These are phyloP conservation scores for Mortierella alpina DNA, from an alignment of 192 early-diverging fungal species.

Conservation along the genomic window DNA sequence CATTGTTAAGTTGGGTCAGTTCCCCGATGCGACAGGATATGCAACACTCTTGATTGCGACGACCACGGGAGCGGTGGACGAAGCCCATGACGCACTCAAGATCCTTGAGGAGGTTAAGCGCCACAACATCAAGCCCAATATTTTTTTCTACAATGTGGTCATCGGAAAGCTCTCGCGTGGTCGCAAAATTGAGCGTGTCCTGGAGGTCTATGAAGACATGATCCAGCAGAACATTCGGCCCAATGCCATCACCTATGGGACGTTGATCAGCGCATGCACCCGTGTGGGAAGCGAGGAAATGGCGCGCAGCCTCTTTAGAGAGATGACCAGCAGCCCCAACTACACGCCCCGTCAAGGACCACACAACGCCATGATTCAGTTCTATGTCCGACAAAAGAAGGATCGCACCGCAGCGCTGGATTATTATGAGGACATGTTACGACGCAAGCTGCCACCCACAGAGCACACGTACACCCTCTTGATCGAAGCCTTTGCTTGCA, in stretches of 20 bases:
- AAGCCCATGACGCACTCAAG: conserved; percentile 60
- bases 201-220: conserved; percentile 69
- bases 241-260: conserved; percentile 67
- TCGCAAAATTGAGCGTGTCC: conserved; percentile 62
- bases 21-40: conserved; percentile 65
- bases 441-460: conserved; percentile 59
- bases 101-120: conserved; percentile 68
- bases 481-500: conserved; percentile 64
- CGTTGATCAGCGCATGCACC: conserved; percentile 66
- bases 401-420: conserved; percentile 59
- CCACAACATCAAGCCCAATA: conserved; percentile 62
- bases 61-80: conserved; percentile 62
- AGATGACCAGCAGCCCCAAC: conserved; percentile 57
- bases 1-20: conserved; percentile 54
- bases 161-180: conserved; percentile 70
- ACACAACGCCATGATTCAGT: conserved; percentile 72
- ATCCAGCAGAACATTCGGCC: conserved; percentile 57
- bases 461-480: conserved; percentile 66
- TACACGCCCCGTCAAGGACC: conserved; percentile 65
- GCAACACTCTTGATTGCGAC: conserved; percentile 62
- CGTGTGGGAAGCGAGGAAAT: conserved; percentile 64
- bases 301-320: conserved; percentile 57
- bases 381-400: conserved; percentile 66
- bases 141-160: conserved; percentile 70
- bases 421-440: conserved; percentile 59